Base-by-base conservation (phyloP, 805 yeast species). In the Ascoidea rubescens region DNA sequence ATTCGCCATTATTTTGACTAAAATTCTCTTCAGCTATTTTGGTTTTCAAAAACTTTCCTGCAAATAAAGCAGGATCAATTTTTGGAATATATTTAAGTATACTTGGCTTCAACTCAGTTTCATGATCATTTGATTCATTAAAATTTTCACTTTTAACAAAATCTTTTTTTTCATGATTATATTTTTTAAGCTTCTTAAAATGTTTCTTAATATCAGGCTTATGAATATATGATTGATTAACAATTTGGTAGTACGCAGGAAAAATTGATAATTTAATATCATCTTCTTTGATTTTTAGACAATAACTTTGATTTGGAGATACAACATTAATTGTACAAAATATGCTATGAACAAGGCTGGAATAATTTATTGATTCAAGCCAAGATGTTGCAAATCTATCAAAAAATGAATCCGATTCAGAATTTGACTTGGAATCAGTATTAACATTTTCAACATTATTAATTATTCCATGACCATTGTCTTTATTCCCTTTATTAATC, bases 341-440 rank as follows among this genome's bases (percentile, higher is more conserved):
- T 1, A 63, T 62, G 0, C 78, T 73, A 48, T 68, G 68, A 2
- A 73, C 55, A 42, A 76, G 61, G 32, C 64, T 63, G 14, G 61
- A 59, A 50, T 67, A 62, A 12, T 64, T 61, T 10, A 67, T 54
- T 6, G 61, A 62, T 28, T 60, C 58, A 2, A 67, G 57, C 79
- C 78, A 75, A 10, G 60, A 62, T 31, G 59, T 57, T 0, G 77
- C 73, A 58, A 75, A 65, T 1, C 57, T 53, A 54, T 74, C 78
- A 58, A 75, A 73, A 50, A 72, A 67, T 8, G 52, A 48, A 30
- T 57, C 57, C 7, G 52, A 48, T 31, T 50, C 47, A 21, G 28
- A 21, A 43, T 44, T 55, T 8, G 50, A 48, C 16, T 49, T 52
- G 37, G 44, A 31, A 14, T 32, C 48, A 10, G 54, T 46, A 12